Percentiles rank a stretch among this genome's conserved stretches.
These are phyloP conservation scores for Gossypium australe DNA, from an alignment of 345 rosid genomes.

Conservation along the genomic window DNA sequence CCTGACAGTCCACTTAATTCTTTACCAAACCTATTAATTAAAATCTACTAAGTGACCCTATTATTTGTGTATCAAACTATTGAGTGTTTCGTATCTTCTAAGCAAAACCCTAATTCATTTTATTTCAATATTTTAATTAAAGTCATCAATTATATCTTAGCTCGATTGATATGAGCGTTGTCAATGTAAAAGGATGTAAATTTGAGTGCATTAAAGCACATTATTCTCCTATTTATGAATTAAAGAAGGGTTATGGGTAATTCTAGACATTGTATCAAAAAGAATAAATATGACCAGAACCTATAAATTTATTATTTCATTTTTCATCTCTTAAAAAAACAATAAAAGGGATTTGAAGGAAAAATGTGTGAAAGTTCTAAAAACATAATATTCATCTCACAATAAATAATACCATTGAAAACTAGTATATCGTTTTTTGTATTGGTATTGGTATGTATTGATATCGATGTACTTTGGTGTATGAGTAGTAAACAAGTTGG, in stretches of 20 bases:
- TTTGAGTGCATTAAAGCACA: too few species aligned
- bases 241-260: accelerated
- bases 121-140: neutral
- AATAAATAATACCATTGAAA: too few species aligned
- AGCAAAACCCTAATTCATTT: neutral
- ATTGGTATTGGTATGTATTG: too few species aligned
- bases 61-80: neutral
- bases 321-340: neutral
- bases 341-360: neutral
- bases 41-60: neutral
- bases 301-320: neutral
- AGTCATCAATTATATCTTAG: accelerated
- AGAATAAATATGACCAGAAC: accelerated
- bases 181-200: accelerated
- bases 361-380: too few species aligned
- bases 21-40: neutral
- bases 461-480: too few species aligned
- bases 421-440: too few species aligned
- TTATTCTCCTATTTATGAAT: too few species aligned
- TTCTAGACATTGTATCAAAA: too few species aligned
- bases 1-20: neutral
- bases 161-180: too few species aligned
- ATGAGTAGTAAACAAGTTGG: too few species aligned
- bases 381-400: too few species aligned
- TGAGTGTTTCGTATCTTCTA: constrained; percentile 8